Base-by-base conservation (phyloP, 2,329 filamentous ascomycete species). In the Lachnellula occidentalis region DNA sequence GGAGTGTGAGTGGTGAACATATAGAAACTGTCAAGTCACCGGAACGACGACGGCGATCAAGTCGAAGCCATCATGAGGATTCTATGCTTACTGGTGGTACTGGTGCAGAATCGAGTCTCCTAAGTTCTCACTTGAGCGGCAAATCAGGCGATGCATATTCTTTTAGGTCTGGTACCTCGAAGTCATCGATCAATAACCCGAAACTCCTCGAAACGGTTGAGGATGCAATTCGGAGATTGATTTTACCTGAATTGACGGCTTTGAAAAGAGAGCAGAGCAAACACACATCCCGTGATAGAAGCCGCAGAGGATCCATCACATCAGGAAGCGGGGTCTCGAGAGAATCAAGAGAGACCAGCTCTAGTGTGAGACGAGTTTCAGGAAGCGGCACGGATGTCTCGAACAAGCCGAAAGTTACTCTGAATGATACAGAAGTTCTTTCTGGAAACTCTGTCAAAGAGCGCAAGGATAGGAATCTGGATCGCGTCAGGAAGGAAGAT, bases 231-330 rank as follows among this genome's bases (percentile, higher is more conserved):
- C 82, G 85, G 64, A 78, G 85, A 52, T 73, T 89, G 56, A 88
- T 89, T 51, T 71, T 99, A 2, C 94, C 94, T 0, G 92, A 99
- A 71, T 78, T 99, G 45, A 92, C 90, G 64, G 90, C 91, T 9
- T 76, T 99, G 52, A 96, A 96, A 71, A 85, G 92, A 64, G 91
- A 96, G 67, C 88, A 92, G 69, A 92, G 89, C 70, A 86, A 87
- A 60, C 83, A 86, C 59, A 80, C 87, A 60, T 86, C 83, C 64
- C 82, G 82, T 11, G 82, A 82, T 53, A 86, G 85, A 55, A 45
- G 78, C 72, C 45, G 85, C 54, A 47, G 83, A 63, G 81, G 83
- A 52, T 85, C 85, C 1, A 76, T 83, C 59, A 76, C 72, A 61
- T 81, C 73, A 67, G 81, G 71, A 64, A 86, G 75, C 56, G 77